These are phyloP conservation scores for Schizopora paradoxa DNA, from an alignment of 1,284 basidiomycete genomes.

Conservation along the genomic window DNA sequence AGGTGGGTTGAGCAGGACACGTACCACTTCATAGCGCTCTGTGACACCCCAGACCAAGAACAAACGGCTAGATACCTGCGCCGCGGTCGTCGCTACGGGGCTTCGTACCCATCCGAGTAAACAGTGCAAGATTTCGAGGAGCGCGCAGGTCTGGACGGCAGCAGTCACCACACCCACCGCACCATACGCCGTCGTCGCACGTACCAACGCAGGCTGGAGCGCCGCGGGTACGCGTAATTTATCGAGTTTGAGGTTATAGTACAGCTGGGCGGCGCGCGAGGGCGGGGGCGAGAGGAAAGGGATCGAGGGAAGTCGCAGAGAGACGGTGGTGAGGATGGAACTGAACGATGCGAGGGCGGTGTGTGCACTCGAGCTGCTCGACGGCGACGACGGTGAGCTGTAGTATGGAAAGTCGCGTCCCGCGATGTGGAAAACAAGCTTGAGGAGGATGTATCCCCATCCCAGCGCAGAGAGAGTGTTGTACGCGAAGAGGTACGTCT, in stretches of 20 bases:
- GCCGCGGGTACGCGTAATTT: slow-evolving; percentile 10
- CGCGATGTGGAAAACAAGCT: slow-evolving; percentile 8
- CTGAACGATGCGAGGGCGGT: slow-evolving; percentile 27
- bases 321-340: slow-evolving; percentile 24
- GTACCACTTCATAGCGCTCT: slow-evolving; percentile 50
- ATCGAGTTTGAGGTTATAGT: slow-evolving; percentile 1
- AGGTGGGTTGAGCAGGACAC: slow-evolving; percentile 22
- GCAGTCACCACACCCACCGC: slow-evolving; percentile 61
- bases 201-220: slow-evolving; percentile 23
- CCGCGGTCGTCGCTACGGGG: slow-evolving; percentile 73
- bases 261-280: slow-evolving; percentile 23
- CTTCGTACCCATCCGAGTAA: slow-evolving; percentile 80
- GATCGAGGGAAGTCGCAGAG: slow-evolving; percentile 26
- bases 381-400: slow-evolving; percentile 45
- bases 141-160: slow-evolving; percentile 76
- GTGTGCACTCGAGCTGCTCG: slow-evolving; percentile 23
- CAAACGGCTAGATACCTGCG: slow-evolving; percentile 86
- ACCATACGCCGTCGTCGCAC: slow-evolving; percentile 46
- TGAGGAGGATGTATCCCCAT: slow-evolving; percentile 68
- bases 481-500: slow-evolving; percentile 72
- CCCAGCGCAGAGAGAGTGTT: slow-evolving; percentile 69
- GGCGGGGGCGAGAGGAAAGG: slow-evolving; percentile 33
- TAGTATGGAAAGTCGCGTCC: slow-evolving; percentile 22
- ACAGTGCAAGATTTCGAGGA: slow-evolving; percentile 81
- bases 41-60: slow-evolving; percentile 86